Percentiles rank a stretch among this genome's conserved stretches.
These are phyloP conservation scores for Leccinum subrobustum DNA, from an alignment of 1,284 basidiomycete species.

Conservation along the genomic window DNA sequence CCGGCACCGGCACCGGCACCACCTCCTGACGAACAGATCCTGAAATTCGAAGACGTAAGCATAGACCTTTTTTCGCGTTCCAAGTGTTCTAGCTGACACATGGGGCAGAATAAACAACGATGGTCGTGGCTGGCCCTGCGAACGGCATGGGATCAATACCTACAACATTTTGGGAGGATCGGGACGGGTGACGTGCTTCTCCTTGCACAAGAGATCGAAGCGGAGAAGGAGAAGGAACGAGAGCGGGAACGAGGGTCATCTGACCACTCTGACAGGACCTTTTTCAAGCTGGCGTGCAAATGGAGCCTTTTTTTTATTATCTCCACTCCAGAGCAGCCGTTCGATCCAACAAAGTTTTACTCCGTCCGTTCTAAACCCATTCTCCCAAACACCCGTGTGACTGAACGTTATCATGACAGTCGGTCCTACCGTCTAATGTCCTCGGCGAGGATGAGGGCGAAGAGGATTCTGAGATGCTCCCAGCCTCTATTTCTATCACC, in stretches of 20 bases:
- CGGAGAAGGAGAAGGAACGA: slow-evolving; percentile 45
- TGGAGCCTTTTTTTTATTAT: slow-evolving; percentile 90
- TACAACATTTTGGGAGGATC: slow-evolving; percentile 74
- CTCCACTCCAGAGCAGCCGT: slow-evolving; percentile 63
- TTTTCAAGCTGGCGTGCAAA: slow-evolving; percentile 72
- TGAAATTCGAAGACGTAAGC: slow-evolving; percentile 60
- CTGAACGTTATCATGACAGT: slow-evolving; percentile 37
- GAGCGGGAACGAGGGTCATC: slow-evolving; percentile 33
- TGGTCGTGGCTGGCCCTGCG: slow-evolving; percentile 78
- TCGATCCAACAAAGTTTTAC: slow-evolving; percentile 82
- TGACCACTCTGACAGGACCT: slow-evolving; percentile 60
- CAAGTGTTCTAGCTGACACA: slow-evolving; percentile 8
- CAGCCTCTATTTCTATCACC: slow-evolving; percentile 67
- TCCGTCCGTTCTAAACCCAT: slow-evolving; percentile 51
- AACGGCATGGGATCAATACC: slow-evolving; percentile 64
- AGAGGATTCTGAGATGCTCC: slow-evolving; percentile 50
- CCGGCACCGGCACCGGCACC: slow-evolving; percentile 16
- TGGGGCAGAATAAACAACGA: slow-evolving; percentile 62
- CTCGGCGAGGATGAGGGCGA: slow-evolving; percentile 47
- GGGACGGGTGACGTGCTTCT: slow-evolving; percentile 70
- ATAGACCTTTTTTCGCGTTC: background rate
- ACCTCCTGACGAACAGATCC: slow-evolving; percentile 50
- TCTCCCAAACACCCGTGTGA: slow-evolving; percentile 1
- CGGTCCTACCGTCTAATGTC: slow-evolving; percentile 58
- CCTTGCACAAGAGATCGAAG: slow-evolving; percentile 69